Conservation (phyloP, 768 basidiomycete genomes). For the Leccinum subtestaceum region DNA sequence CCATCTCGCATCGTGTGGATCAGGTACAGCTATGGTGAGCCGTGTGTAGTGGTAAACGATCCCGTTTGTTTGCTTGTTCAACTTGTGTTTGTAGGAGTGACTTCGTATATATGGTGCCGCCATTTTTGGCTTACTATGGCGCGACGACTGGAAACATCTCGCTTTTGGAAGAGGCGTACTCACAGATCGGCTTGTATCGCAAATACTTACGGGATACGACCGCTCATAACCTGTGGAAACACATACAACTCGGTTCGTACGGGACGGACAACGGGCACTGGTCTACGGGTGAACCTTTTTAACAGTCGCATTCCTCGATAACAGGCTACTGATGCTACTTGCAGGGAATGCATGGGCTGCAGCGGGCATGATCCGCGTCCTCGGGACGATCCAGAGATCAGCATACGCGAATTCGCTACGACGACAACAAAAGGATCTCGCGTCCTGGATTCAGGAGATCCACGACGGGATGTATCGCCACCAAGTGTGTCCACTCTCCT, state of each 20-base stretch:
- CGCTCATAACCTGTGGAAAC: constrained; percentile 67
- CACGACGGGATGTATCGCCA: constrained; percentile 65
- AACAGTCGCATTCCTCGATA: neutral
- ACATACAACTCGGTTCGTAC: constrained; percentile 57
- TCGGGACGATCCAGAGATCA: constrained; percentile 68
- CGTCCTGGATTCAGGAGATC: constrained; percentile 68
- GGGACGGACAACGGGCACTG: constrained; percentile 68
- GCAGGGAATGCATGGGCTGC: constrained; percentile 88
- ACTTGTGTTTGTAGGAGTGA: constrained; percentile 53
- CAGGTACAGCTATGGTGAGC: constrained; percentile 70
- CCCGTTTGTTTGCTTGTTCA: neutral
- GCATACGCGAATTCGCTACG: constrained; percentile 47
- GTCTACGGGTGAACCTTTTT: constrained; percentile 59
- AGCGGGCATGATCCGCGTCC: constrained; percentile 80
- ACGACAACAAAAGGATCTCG: constrained; percentile 55
- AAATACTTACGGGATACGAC: constrained; percentile 53
- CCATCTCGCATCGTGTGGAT: constrained; percentile 71
- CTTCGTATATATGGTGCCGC: constrained; percentile 82
- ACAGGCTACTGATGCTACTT: neutral
- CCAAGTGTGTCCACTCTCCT: constrained; percentile 42
- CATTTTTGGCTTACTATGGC: constrained; percentile 85
- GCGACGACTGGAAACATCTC: constrained; percentile 54
- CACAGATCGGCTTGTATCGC: constrained; percentile 71
- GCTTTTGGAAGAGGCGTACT: constrained; percentile 61
- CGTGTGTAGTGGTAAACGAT: neutral